Evolutionary conservation across 352 stramenopile species (phyloP).

Genomic region (Globisporangium parvum): DNA sequence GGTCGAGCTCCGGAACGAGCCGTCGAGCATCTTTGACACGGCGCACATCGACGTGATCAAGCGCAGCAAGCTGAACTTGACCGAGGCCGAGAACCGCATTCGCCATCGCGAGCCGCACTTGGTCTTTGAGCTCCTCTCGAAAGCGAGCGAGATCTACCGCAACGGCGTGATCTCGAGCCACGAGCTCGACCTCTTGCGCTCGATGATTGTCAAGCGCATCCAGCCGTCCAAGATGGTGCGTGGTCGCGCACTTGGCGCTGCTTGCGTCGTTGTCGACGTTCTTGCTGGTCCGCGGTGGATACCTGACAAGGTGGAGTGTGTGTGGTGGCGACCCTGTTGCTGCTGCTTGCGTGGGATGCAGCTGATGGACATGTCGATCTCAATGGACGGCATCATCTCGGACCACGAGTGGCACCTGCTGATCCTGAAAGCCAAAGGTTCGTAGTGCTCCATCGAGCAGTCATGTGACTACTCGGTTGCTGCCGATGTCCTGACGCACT

Average conservation of each 20-base stretch:
- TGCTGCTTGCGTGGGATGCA: constrained; percentile 11
- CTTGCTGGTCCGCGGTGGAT: too few relatives aligned
- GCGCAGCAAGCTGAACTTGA: constrained; percentile 73
- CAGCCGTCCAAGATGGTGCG: constrained; percentile 80
- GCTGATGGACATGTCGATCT: constrained; percentile 80
- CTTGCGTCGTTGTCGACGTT: too few relatives aligned
- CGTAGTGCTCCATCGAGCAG: not conserved
- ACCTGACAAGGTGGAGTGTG: not conserved
- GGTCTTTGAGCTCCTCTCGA: constrained; percentile 75
- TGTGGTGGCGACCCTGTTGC: not conserved
- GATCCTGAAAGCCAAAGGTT: constrained; percentile 78
- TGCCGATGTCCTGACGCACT: not conserved
- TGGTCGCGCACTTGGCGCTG: not conserved
- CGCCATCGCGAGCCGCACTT: constrained; percentile 76
- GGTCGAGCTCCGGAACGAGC: constrained; percentile 46
- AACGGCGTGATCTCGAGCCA: constrained; percentile 74
- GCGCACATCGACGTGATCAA: constrained; percentile 79
- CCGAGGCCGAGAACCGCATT: constrained; percentile 78
- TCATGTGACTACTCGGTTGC: not conserved
- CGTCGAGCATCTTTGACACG: constrained; percentile 57
- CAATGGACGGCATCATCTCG: constrained; percentile 81
- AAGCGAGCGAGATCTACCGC: constrained; percentile 81
- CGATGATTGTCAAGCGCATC: constrained; percentile 74
- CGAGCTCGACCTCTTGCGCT: constrained; percentile 67
- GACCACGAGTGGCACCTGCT: constrained; percentile 84